Evolutionary conservation across 106 monocot species (phyloP).

Genomic region (Apostasia ramifera): DNA sequence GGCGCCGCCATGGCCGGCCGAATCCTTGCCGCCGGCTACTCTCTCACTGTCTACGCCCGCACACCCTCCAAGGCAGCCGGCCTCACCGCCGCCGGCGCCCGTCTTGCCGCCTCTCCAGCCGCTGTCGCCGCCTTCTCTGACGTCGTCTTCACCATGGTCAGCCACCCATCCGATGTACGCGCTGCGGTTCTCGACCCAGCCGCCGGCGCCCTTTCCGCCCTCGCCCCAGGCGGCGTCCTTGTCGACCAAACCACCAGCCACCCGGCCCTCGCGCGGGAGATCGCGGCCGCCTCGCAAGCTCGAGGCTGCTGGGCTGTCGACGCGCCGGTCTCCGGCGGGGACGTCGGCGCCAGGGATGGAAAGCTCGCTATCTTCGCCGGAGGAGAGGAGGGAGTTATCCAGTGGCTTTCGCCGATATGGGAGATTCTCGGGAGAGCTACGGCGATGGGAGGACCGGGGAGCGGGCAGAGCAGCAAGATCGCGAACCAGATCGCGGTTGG

Average conservation of each 20-base stretch:
- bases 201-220: conserved; percentile 10
- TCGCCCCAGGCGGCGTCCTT: conserved; percentile 1
- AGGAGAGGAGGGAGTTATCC: conserved; percentile 16
- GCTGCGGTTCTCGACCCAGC: conserved; percentile 19
- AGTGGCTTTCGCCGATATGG: conserved; percentile 28
- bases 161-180: conserved; percentile 39
- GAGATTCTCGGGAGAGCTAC: conserved; percentile 14
- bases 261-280: conserved; percentile 15
- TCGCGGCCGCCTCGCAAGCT: conserved; percentile 9
- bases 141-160: conserved; percentile 41
- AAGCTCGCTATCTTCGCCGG: conserved; percentile 39
- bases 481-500: conserved; percentile 43
- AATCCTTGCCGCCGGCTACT: conserved; percentile 25
- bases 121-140: conserved; percentile 20
- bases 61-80: conserved; percentile 13
- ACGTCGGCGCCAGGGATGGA: conserved; percentile 35
- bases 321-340: conserved; percentile 45
- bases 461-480: conserved; percentile 47
- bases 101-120: conserved; percentile 20
- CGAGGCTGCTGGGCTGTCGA: conserved; percentile 31
- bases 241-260: conserved; percentile 25
- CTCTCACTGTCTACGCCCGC: conserved; percentile 28
- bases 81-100: conserved; percentile 20
- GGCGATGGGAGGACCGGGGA: conserved; percentile 30
- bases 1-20: conserved; percentile 38